Evolutionary conservation across 257 asterid genomes (phyloP).

Genomic region (Solanum rostratum): DNA sequence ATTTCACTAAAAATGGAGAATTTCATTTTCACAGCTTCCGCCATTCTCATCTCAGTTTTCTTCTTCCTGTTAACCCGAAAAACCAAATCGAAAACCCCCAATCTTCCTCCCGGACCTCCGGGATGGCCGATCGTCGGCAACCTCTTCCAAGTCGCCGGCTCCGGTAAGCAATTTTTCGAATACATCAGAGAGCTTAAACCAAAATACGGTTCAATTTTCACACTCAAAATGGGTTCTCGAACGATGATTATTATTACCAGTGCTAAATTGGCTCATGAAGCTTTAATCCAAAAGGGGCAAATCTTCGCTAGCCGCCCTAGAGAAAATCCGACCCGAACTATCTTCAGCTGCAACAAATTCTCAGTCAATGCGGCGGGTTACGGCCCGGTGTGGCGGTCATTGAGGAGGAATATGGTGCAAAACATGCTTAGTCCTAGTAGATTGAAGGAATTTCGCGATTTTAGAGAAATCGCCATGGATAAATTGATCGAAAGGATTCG

Average conservation of each 20-base stretch:
- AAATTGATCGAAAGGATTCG: constrained; percentile 33
- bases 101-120: constrained; percentile 87
- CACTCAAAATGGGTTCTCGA: constrained; percentile 72
- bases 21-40: constrained; percentile 46
- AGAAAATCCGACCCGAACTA: constrained; percentile 67
- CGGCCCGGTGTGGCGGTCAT: constrained; percentile 85
- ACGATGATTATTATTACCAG: constrained; percentile 60
- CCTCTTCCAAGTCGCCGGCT: constrained; percentile 76
- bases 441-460: constrained; percentile 35
- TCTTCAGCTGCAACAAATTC: constrained; percentile 82
- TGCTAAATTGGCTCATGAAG: constrained; percentile 54
- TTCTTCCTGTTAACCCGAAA: constrained; percentile 37
- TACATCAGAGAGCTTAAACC: constrained; percentile 56
- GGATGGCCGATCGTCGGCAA: constrained; percentile 85
- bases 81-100: constrained; percentile 32
- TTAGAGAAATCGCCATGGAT: constrained; percentile 65
- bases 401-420: constrained; percentile 89
- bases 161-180: constrained; percentile 69
- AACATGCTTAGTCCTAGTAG: constrained; percentile 56
- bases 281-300: constrained; percentile 56
- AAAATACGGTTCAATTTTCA: constrained; percentile 57
- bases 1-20: neutral
- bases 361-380: constrained; percentile 70
- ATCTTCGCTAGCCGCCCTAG: constrained; percentile 70
- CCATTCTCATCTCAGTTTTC: constrained; percentile 33